Percentiles rank a stretch among this genome's conserved stretches.
Conservation (phyloP, 441 rosid genomes). For the Erodium texanum region DNA sequence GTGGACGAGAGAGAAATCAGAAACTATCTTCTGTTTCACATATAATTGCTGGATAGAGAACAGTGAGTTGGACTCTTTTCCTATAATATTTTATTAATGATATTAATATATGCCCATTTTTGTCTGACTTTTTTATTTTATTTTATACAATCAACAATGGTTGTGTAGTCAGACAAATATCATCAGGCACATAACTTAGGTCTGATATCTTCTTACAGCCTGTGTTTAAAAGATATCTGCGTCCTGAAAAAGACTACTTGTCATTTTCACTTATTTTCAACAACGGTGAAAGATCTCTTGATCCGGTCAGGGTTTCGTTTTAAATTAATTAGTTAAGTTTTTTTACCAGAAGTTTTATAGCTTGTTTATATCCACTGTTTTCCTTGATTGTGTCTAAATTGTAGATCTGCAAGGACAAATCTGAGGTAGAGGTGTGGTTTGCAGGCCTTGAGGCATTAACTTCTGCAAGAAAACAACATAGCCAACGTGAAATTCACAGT, state of each 20-base stretch:
- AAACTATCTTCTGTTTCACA: no score
- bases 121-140: no score
- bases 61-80: no score
- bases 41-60: no score
- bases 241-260: slow-evolving; percentile 92
- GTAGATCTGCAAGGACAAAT: slow-evolving; percentile 41
- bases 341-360: background rate
- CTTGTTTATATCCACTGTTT: no score
- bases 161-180: background rate
- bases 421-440: slow-evolving; percentile 97
- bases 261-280: slow-evolving; percentile 81
- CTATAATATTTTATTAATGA: no score
- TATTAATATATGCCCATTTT: background rate
- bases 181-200: background rate
- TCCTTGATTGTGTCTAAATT: slow-evolving; percentile 37
- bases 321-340: slow-evolving; percentile 10
- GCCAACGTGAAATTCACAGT: slow-evolving; percentile 83
- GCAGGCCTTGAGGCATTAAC: slow-evolving; percentile 83
- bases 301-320: slow-evolving; percentile 47
- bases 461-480: slow-evolving; percentile 61
- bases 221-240: slow-evolving; percentile 88
- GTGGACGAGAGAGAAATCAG: no score
- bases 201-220: slow-evolving; percentile 45
- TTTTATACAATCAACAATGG: background rate
- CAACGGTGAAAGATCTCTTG: slow-evolving; percentile 62